Evolutionary conservation across 2,329 filamentous ascomycete genomes (phyloP).

Genomic region (Apiospora marii): DNA sequence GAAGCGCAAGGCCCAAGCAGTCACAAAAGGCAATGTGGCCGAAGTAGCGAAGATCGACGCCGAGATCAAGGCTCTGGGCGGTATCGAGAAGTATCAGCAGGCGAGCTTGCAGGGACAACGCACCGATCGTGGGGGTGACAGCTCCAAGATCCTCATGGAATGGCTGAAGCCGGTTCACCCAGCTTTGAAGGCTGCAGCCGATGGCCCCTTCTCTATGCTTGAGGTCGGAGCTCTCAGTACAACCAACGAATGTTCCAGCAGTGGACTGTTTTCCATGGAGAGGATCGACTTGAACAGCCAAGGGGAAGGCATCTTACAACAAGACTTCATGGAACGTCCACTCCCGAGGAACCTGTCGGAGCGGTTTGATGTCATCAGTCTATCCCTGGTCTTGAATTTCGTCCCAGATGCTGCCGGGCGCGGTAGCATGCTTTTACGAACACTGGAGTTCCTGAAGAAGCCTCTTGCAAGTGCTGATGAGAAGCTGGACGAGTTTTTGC

Average conservation of each 20-base stretch:
- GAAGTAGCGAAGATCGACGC: constrained; percentile 55
- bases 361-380: constrained; percentile 86
- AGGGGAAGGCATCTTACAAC: constrained; percentile 79
- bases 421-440: constrained; percentile 86
- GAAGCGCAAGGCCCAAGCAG: constrained; percentile 66
- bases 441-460: constrained; percentile 71
- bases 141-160: constrained; percentile 68
- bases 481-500: constrained; percentile 54
- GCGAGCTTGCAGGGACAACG: constrained; percentile 75
- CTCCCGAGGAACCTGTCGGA: constrained; percentile 69
- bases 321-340: constrained; percentile 93
- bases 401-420: constrained; percentile 79
- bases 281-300: constrained; percentile 94
- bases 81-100: constrained; percentile 69
- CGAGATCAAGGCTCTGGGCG: constrained; percentile 66
- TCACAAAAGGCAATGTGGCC: constrained; percentile 59
- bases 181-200: constrained; percentile 33
- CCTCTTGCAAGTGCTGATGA: constrained; percentile 37
- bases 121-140: constrained; percentile 71
- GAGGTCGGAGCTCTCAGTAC: constrained; percentile 90
- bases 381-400: constrained; percentile 94
- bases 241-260: constrained; percentile 82
- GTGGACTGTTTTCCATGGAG: constrained; percentile 73
- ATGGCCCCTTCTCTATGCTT: constrained; percentile 67
- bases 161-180: constrained; percentile 59